Evolutionary conservation across 441 rosid species (phyloP).

Genomic region (Manihot esculenta): DNA sequence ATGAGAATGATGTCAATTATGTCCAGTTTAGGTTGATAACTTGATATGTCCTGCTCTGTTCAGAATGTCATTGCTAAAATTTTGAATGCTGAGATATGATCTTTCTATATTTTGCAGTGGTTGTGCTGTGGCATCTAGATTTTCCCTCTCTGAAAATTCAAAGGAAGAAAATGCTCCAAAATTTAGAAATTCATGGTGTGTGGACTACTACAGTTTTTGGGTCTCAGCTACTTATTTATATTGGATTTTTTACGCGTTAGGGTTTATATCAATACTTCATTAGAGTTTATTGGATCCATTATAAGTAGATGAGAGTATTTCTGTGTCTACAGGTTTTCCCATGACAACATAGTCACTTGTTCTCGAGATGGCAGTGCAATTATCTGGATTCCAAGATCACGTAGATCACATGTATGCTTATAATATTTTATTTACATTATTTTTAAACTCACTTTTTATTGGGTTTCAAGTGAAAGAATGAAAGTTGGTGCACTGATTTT

Average conservation of each 20-base stretch:
- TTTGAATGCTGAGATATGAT: constrained; percentile 9
- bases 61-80: background rate
- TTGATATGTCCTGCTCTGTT: constrained; percentile 27
- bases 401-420: constrained; percentile 78
- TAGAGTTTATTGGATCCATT: constrained; percentile 10
- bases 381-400: constrained; percentile 93
- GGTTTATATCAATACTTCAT: constrained; percentile 13
- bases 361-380: constrained; percentile 99
- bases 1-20: constrained; percentile 98
- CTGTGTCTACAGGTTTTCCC: constrained; percentile 69
- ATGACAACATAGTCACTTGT: constrained; percentile 96
- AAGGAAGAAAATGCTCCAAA: constrained; percentile 88
- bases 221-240: constrained; percentile 13
- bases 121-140: constrained; percentile 82
- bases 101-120: constrained; percentile 67
- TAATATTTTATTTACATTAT: constrained; percentile 16
- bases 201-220: constrained; percentile 11
- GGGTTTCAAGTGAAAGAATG: background rate
- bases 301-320: constrained; percentile 3
- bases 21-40: constrained; percentile 98
- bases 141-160: constrained; percentile 58
- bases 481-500: background rate
- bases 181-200: constrained; percentile 88
- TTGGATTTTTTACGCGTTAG: background rate
- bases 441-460: background rate